phyloP scores from a whole-genome alignment of 2,329 filamentous ascomycete genomes.

The Trichoderma gracile region DNA sequence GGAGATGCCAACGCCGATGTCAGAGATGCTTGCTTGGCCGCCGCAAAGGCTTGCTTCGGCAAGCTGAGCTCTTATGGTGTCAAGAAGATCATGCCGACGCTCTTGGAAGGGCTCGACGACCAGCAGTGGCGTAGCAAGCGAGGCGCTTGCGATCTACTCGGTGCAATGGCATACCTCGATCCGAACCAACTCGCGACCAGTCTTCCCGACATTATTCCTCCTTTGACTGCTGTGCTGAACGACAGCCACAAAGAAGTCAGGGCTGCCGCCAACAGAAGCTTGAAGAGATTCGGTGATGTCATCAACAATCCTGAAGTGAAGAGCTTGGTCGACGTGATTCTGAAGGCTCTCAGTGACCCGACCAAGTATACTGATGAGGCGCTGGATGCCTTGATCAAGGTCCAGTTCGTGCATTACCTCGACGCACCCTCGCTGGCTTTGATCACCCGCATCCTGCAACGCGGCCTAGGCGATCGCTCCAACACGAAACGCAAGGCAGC shows the following conservation, averaged over 20 bases:
- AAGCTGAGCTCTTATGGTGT: constrained; percentile 94
- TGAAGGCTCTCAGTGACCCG: constrained; percentile 95
- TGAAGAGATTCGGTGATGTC: constrained; percentile 97
- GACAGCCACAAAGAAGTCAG: constrained; percentile 98
- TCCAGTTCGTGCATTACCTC: constrained; percentile 98
- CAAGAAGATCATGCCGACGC: constrained; percentile 86
- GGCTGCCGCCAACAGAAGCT: constrained; percentile 84
- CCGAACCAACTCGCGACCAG: constrained; percentile 91
- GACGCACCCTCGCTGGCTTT: constrained; percentile 93
- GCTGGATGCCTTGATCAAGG: constrained; percentile 90
- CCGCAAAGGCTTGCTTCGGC: constrained; percentile 91
- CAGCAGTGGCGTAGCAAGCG: constrained; percentile 98
- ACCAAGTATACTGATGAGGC: constrained; percentile 97
- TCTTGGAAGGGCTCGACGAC: constrained; percentile 90
- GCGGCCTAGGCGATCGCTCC: constrained; percentile 86
- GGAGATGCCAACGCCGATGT: constrained; percentile 87
- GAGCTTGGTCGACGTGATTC: constrained; percentile 81
- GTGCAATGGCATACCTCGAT: constrained; percentile 98
- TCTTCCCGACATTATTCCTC: constrained; percentile 94
- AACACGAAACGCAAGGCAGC: constrained; percentile 94
- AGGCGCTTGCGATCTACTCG: constrained; percentile 92
- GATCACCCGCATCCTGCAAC: constrained; percentile 91
- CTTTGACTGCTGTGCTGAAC: constrained; percentile 88
- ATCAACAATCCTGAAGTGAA: constrained; percentile 98
- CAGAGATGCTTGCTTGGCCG: constrained; percentile 87